These are phyloP conservation scores for Exophiala aquamarina DNA, from an alignment of 2,329 filamentous ascomycete species.

Conservation along the genomic window DNA sequence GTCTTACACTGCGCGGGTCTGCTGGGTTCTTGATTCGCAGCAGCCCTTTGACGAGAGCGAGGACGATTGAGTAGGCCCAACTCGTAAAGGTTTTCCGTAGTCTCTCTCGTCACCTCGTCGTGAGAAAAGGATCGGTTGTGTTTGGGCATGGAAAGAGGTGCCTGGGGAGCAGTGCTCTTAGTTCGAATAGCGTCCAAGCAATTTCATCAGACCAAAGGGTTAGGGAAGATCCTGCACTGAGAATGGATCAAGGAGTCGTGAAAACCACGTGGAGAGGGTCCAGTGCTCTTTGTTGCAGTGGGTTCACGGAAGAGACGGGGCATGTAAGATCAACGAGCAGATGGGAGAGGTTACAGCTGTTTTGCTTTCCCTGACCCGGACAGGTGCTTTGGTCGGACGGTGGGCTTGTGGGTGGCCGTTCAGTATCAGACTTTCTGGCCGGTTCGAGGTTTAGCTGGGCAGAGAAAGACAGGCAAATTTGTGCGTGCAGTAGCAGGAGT, in stretches of 20 bases:
- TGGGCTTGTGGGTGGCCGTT: too few species aligned
- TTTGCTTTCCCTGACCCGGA: neutral
- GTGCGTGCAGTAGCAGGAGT: too few species aligned
- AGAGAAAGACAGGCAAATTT: too few species aligned
- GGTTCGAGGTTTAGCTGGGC: too few species aligned
- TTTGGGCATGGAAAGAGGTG: conserved; percentile 27
- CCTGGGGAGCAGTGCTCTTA: conserved; percentile 19
- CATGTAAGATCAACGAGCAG: conserved; percentile 8
- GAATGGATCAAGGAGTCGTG: conserved; percentile 10
- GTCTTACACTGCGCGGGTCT: conserved; percentile 23
- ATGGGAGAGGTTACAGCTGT: conserved; percentile 10
- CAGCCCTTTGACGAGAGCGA: conserved; percentile 17
- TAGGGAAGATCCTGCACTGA: conserved; percentile 10
- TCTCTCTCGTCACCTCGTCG: conserved; percentile 21
- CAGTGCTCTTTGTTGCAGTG: conserved; percentile 8
- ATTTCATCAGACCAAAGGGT: conserved; percentile 18
- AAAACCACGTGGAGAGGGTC: conserved; percentile 22
- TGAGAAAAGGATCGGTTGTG: conserved; percentile 21
- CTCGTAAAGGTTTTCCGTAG: conserved; percentile 29
- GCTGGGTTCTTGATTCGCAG: conserved; percentile 9
- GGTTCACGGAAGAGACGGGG: conserved; percentile 14
- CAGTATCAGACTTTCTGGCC: too few species aligned
- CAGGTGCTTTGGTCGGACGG: too few species aligned
- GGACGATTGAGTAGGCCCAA: conserved; percentile 28
- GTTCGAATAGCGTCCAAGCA: conserved; percentile 21